phyloP scores from a whole-genome alignment of 805 yeast genomes.

The Millerozyma acaciae region DNA sequence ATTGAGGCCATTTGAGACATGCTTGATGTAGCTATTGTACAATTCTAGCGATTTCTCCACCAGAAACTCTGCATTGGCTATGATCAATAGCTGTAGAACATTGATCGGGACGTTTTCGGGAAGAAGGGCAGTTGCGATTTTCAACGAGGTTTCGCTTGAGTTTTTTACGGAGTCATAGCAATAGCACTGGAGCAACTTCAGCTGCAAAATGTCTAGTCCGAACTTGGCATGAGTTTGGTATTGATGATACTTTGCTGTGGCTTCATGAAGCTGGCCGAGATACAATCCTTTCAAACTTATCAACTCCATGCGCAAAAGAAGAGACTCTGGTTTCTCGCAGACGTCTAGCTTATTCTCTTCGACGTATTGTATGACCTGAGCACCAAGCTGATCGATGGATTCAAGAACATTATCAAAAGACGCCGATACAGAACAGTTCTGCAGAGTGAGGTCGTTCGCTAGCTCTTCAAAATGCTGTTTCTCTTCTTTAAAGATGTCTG shows the following conservation, averaged over 20 bases:
- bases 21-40: conserved; percentile 44
- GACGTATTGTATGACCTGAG: conserved; percentile 16
- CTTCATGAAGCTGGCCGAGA: conserved; percentile 22
- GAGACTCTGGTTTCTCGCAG: conserved; percentile 23
- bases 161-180: conserved; percentile 37
- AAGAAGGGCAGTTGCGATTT: conserved; percentile 37
- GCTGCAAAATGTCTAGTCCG: conserved; percentile 40
- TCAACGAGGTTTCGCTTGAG: conserved; percentile 23
- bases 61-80: conserved; percentile 39
- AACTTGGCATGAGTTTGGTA: conserved; percentile 36
- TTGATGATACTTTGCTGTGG: conserved; percentile 35
- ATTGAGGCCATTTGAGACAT: conserved; percentile 28
- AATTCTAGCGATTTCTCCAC: conserved; percentile 36
- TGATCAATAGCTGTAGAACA: conserved; percentile 37
- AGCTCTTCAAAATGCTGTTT: no score
- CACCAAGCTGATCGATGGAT: background rate
- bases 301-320: conserved; percentile 27
- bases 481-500: no score
- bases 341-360: conserved; percentile 20
- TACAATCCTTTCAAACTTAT: conserved; percentile 33
- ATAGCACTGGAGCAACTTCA: conserved; percentile 36
- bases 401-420: no score
- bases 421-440: no score
- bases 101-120: conserved; percentile 25
- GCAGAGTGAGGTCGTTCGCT: no score